A percentile compares a stretch with the other conserved stretches of the same genome.
phyloP scores from a whole-genome alignment of 208 protist genomes.

The Naegleria fowleri region DNA sequence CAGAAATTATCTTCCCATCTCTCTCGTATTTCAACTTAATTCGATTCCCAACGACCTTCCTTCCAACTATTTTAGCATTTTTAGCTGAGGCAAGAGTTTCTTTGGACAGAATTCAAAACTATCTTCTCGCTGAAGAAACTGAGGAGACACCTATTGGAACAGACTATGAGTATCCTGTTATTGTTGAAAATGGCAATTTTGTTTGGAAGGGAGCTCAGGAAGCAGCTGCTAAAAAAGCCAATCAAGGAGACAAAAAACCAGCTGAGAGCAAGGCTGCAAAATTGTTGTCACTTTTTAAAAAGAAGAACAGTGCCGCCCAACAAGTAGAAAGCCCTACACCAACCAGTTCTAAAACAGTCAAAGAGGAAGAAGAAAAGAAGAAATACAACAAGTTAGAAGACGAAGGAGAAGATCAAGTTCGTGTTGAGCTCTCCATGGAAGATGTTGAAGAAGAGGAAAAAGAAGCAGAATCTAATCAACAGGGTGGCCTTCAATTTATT shows the following conservation, averaged over 20 bases:
- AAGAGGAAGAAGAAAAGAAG: not conserved
- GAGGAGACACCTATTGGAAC: not conserved
- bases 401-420: not conserved
- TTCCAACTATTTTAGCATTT: conserved; percentile 45
- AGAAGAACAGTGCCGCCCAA: not conserved
- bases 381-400: not conserved
- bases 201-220: not conserved
- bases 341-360: not conserved
- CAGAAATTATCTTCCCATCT: conserved; percentile 66
- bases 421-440: not conserved
- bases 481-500: not conserved
- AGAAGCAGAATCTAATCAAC: not conserved
- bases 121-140: conserved; percentile 23
- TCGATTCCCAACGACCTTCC: conserved; percentile 42
- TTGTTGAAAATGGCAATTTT: conserved; percentile 4
- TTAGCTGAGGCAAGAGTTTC: conserved; percentile 46
- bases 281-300: not conserved
- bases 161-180: not conserved
- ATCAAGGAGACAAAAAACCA: not conserved
- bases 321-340: not conserved
- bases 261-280: not conserved
- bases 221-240: not conserved
- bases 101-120: conserved; percentile 41
- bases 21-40: conserved; percentile 78
- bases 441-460: not conserved